These are phyloP conservation scores for Mortierella sp. DNA, from an alignment of 371 early-diverging fungal genomes.

Conservation along the genomic window DNA sequence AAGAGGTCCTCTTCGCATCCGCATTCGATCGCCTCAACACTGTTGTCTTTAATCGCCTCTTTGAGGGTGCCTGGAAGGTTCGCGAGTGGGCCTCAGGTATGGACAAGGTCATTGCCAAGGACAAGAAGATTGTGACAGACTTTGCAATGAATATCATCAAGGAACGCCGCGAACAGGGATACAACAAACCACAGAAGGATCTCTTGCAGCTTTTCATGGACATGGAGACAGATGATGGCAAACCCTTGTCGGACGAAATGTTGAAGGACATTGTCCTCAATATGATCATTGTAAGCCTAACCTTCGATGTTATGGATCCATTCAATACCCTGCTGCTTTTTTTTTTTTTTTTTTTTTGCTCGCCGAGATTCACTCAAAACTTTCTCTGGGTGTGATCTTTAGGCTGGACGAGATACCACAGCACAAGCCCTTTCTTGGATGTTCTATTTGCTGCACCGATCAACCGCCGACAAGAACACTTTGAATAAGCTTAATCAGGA, in stretches of 20 bases:
- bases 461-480: slow-evolving; percentile 18
- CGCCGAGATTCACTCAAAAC: too few relatives aligned
- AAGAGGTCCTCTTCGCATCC: slow-evolving; percentile 44
- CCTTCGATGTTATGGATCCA: too few relatives aligned
- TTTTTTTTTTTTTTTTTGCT: neutral
- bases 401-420: slow-evolving; percentile 59
- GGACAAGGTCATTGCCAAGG: slow-evolving; percentile 23
- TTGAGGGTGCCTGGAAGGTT: slow-evolving; percentile 30
- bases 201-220: slow-evolving; percentile 72
- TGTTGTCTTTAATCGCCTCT: slow-evolving; percentile 38
- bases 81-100: slow-evolving; percentile 32
- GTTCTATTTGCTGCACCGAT: slow-evolving; percentile 41
- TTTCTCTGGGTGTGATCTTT: neutral
- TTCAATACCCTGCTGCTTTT: too few relatives aligned
- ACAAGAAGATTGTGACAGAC: slow-evolving; percentile 36
- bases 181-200: slow-evolving; percentile 55
- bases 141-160: slow-evolving; percentile 36
- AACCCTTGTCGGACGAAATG: slow-evolving; percentile 60
- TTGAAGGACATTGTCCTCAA: slow-evolving; percentile 76
- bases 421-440: slow-evolving; percentile 56
- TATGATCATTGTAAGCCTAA: slow-evolving; percentile 53
- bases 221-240: slow-evolving; percentile 61
- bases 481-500: slow-evolving; percentile 64
- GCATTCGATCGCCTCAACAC: slow-evolving; percentile 52
- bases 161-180: slow-evolving; percentile 29